Percentiles rank a stretch among this genome's conserved stretches.
Evolutionary conservation across 305 asterid species (phyloP).

Genomic region (Fraxinus sp.): DNA sequence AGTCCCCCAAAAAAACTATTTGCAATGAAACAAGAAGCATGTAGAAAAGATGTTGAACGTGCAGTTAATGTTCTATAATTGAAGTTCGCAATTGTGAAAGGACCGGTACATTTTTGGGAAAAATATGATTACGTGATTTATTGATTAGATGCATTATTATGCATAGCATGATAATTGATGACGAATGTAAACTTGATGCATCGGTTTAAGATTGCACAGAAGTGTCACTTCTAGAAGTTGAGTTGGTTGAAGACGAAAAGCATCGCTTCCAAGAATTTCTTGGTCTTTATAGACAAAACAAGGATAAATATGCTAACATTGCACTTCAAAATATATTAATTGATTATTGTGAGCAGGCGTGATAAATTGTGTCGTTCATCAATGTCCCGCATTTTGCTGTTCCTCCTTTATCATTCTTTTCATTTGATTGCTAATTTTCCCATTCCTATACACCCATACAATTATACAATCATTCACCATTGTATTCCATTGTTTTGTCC

Average conservation of each 20-base stretch:
- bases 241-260: neutral
- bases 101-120: neutral
- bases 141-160: no score
- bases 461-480: neutral
- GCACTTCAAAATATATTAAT: neutral
- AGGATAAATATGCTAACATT: no score
- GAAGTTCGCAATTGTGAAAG: neutral
- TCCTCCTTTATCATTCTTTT: constrained; percentile 63
- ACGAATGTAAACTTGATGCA: neutral
- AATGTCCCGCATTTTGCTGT: constrained; percentile 74
- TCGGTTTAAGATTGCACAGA: no score
- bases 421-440: constrained; percentile 60
- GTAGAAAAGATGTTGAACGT: neutral
- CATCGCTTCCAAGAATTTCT: neutral
- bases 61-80: no score
- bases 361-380: constrained; percentile 68
- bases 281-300: neutral
- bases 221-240: neutral
- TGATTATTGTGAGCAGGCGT: constrained; percentile 64
- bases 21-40: neutral
- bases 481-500: constrained; percentile 13
- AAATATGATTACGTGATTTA: neutral
- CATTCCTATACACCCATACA: constrained; percentile 78
- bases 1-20: neutral
- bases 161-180: neutral